Evolutionary conservation across 495 filamentous ascomycete genomes (phyloP).

Genomic region (Penicillium samsonianum): DNA sequence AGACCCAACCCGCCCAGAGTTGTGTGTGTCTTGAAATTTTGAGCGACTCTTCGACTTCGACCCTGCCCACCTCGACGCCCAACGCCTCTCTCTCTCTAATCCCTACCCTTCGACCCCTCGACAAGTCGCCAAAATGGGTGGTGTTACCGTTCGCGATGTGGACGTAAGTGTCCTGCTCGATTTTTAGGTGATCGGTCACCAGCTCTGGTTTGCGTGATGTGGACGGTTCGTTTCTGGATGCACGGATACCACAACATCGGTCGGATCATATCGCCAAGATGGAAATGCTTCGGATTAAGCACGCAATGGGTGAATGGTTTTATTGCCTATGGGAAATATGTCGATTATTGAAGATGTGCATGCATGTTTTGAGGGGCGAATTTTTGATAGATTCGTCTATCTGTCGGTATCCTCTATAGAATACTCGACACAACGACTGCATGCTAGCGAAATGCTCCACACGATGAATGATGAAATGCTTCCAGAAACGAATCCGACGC

Average conservation of each 20-base stretch:
- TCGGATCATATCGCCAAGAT: slow-evolving; percentile 10
- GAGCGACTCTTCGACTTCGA: slow-evolving; percentile 42
- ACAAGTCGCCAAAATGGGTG: slow-evolving; percentile 74
- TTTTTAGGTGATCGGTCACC: slow-evolving; percentile 17
- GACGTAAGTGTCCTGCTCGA: slow-evolving; percentile 65
- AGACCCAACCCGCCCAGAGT: slow-evolving; percentile 35
- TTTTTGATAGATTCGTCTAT: slow-evolving; percentile 3
- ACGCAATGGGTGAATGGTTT: neutral
- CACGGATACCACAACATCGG: slow-evolving; percentile 14
- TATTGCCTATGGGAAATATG: slow-evolving; percentile 1
- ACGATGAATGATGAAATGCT: slow-evolving; percentile 14
- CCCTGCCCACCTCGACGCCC: slow-evolving; percentile 41
- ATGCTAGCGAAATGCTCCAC: neutral
- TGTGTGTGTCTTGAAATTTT: slow-evolving; percentile 46
- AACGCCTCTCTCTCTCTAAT: slow-evolving; percentile 39
- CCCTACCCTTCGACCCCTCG: slow-evolving; percentile 41
- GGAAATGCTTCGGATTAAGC: slow-evolving; percentile 11
- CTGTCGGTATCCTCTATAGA: neutral
- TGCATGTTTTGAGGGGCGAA: slow-evolving; percentile 13
- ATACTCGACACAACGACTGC: neutral
- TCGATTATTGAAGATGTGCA: slow-evolving; percentile 11
- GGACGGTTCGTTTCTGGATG: slow-evolving; percentile 29
- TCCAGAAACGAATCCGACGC: slow-evolving; percentile 28
- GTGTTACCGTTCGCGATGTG: slow-evolving; percentile 86
- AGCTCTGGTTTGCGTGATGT: slow-evolving; percentile 27